Percentiles rank a stretch among this genome's conserved stretches.
Evolutionary conservation across 2,329 filamentous ascomycete genomes (phyloP).

Genomic region (Spiromastix sp.): DNA sequence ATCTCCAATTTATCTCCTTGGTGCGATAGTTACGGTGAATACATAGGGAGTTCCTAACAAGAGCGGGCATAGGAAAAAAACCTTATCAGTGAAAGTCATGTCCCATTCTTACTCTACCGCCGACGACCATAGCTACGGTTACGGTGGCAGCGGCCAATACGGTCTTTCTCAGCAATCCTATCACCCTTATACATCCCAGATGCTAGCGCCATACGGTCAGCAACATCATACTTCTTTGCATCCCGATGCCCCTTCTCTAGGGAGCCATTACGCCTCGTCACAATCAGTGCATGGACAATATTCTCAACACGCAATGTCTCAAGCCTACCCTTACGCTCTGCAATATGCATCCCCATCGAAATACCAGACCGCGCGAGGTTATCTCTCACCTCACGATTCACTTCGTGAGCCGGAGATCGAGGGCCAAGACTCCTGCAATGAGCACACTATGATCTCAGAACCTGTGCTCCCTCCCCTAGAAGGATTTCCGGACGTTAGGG

Average conservation of each 20-base stretch:
- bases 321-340: constrained; percentile 22
- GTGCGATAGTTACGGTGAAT: no score
- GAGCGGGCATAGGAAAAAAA: no score
- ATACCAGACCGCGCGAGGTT: constrained; percentile 23
- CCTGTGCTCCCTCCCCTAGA: constrained; percentile 32
- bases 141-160: constrained; percentile 16
- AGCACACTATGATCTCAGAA: constrained; percentile 34
- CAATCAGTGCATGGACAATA: constrained; percentile 23
- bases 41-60: no score
- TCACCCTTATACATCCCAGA: constrained; percentile 28
- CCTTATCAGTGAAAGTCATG: no score
- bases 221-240: constrained; percentile 19
- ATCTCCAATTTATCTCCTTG: no score
- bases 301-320: constrained; percentile 20
- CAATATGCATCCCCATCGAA: constrained; percentile 24
- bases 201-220: constrained; percentile 26
- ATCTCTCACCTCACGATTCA: constrained; percentile 25
- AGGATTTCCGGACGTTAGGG: constrained; percentile 36
- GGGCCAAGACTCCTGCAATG: constrained; percentile 34
- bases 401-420: constrained; percentile 30
- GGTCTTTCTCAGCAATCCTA: constrained; percentile 19
- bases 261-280: constrained; percentile 20
- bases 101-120: constrained; percentile 18
- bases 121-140: constrained; percentile 16
- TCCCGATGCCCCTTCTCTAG: constrained; percentile 21